Base-by-base conservation (phyloP, 2,329 filamentous ascomycete species). In the Didymella sp. region DNA sequence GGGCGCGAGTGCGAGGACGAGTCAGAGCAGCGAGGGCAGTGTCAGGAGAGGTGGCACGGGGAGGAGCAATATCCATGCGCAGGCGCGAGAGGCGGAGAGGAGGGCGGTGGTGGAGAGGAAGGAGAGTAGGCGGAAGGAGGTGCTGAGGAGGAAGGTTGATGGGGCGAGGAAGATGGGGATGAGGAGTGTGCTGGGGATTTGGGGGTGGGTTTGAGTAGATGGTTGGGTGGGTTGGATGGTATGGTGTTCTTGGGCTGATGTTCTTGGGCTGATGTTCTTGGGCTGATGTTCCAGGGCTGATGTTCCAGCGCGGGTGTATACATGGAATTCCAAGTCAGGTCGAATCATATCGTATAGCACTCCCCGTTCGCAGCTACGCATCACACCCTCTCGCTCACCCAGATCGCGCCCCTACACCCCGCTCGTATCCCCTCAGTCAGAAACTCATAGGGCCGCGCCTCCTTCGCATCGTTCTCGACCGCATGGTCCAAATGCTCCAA, bases 401-500 rank as follows among this genome's bases (percentile, higher is more conserved):
- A 96, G 61, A 99, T 99, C 0, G 95, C 95, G 0, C 91, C 89
- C 61, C 90, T 85, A 76, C 95, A 99, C 1, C 95, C 95, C n/a
- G 90, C 86, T 51, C 93, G 84, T 68, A 99, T 97, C 7, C 93
- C 84, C 41, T 89, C 90, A 0, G 92, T 96, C 61, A 99, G 80
- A 52, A 96, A 78, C 81, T 94, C 93, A 76, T 98, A 94, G 27
- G 94, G 93, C 75, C 88, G 86, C 6, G 95, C 95, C 77, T 92
- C 87, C 77, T 95, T 92, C 2, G 93, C 89, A 78, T 98, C 94
- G 71, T 98, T 89, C 74, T 95, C 89, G 19, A 99, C 89, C 0
- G 95, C 95, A 79, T 96, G 90, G 75, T 99, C 95, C 63, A 99
- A 79, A 80, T 99, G 95, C 81, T 99, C 95, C 55, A 99, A 79